phyloP scores from a whole-genome alignment of 1,284 basidiomycete species.

The Erythrobasidium hasegawianum region DNA sequence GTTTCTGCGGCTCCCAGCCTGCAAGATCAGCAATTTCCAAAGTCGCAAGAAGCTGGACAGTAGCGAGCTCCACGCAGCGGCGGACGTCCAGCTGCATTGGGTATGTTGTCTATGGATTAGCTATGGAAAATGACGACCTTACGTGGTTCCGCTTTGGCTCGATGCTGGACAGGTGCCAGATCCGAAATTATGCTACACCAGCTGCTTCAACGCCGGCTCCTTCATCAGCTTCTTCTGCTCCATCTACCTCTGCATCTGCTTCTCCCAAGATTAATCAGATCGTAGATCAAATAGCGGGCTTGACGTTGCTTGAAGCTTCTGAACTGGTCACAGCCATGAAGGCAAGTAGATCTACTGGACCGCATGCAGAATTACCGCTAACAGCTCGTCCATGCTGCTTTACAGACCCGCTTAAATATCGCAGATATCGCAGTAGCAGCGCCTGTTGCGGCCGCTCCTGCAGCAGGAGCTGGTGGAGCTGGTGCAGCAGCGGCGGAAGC shows the following conservation, averaged over 20 bases:
- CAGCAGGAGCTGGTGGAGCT: slow-evolving; percentile 55
- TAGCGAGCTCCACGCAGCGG: background rate
- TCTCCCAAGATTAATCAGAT: slow-evolving; percentile 75
- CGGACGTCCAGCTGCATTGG: background rate
- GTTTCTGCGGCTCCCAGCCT: background rate
- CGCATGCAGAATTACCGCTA: background rate
- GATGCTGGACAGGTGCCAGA: background rate
- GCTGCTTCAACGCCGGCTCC: slow-evolving; percentile 18
- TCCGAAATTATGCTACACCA: slow-evolving; percentile 33
- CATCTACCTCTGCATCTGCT: slow-evolving; percentile 37
- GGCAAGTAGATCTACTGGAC: slow-evolving; percentile 54
- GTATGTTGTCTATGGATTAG: background rate
- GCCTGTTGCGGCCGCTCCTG: slow-evolving; percentile 52
- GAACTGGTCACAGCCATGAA: slow-evolving; percentile 90
- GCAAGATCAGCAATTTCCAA: slow-evolving; percentile 2
- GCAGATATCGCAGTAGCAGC: slow-evolving; percentile 94
- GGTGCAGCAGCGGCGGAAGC: slow-evolving; percentile 58
- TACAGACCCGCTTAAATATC: slow-evolving; percentile 86
- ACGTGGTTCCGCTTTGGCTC: background rate
- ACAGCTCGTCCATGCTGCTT: background rate
- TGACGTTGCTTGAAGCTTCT: slow-evolving; percentile 93
- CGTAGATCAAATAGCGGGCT: slow-evolving; percentile 86
- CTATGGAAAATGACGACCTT: background rate
- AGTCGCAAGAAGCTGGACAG: background rate
- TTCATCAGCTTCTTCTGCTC: background rate